These are phyloP conservation scores for Alternaria consortialis DNA, from an alignment of 2,329 filamentous ascomycete species.

Conservation along the genomic window DNA sequence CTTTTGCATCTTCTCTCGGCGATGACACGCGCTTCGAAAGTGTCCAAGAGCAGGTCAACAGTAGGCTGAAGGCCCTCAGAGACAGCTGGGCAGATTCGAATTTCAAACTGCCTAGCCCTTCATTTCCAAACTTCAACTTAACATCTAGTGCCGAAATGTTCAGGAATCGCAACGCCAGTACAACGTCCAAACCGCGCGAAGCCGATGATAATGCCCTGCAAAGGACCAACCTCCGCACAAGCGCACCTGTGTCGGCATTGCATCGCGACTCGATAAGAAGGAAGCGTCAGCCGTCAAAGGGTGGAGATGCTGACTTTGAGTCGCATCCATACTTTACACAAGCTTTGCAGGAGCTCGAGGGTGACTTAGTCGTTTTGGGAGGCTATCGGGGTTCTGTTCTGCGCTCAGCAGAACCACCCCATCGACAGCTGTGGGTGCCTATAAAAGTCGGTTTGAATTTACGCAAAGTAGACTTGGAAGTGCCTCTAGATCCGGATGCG, in stretches of 20 bases:
- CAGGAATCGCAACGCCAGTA: conserved; percentile 26
- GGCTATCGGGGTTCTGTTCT: conserved; percentile 92
- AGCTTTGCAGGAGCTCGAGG: conserved; percentile 74
- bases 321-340: conserved; percentile 62
- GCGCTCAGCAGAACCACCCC: conserved; percentile 79
- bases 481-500: conserved; percentile 81
- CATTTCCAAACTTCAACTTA: conserved; percentile 63
- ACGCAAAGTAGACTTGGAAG: conserved; percentile 88
- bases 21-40: conserved; percentile 83
- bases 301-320: conserved; percentile 39
- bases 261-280: conserved; percentile 24
- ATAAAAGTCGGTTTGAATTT: conserved; percentile 93
- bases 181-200: conserved; percentile 23
- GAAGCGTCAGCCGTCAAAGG: conserved; percentile 23
- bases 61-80: conserved; percentile 86
- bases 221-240: conserved; percentile 31
- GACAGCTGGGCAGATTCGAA: conserved; percentile 87
- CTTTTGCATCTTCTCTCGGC: conserved; percentile 81
- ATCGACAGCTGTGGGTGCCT: conserved; percentile 92
- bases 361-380: conserved; percentile 87
- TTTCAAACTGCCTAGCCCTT: conserved; percentile 66
- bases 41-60: conserved; percentile 86
- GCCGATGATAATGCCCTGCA: conserved; percentile 20
- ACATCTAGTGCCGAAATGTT: conserved; percentile 44
- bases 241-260: conserved; percentile 19